Base-by-base conservation (phyloP, 345 rosid species). In the Physaria fendleri region DNA sequence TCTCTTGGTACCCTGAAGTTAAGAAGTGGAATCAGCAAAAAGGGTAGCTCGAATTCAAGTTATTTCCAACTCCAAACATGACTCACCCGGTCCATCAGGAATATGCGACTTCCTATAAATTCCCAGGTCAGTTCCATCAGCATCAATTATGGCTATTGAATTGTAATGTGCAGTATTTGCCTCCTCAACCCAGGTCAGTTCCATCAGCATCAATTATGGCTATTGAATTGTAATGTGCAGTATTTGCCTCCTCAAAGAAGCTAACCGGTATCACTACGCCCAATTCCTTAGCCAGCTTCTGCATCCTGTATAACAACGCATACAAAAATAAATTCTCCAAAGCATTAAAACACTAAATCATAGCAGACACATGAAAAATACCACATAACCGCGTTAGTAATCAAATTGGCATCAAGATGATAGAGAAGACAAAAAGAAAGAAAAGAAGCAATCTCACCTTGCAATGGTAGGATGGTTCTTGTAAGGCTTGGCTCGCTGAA, bases 141-240 rank as follows among this genome's bases (percentile, higher is more conserved):
- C 94, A 68, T 92, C 97, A 17, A 88, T 81, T 28, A 92, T 79
- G 37, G 94, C 94, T 42, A 93, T 45, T 3, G 99, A 86, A 76
- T 93, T 93, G 79, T 84, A 86, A 73, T 93, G 91, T 35, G 94
- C 95, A 71, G 73, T 86, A 42, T n/a, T n/a, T n/a, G n/a, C n/a
- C n/a, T n/a, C n/a, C n/a, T n/a, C n/a, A n/a, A n/a, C 97, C 99
- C 33, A 89, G 82, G 68, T 89, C 95, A 48, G 91, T 69, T 27
- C 99, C 99, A 77, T 92, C 94, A 56, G 95, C 94, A 68, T 92
- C 97, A 17, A 88, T 81, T 28, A 92, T 79, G 37, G 94, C 94
- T 42, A 93, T 45, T 3, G 99, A 86, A 76, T 93, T 93, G 79
- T 84, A 86, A 73, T 93, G 91, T 35, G 94, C 95, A 71, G 73